phyloP scores from a whole-genome alignment of 768 basidiomycete species.

The Lyophyllum semitale region DNA sequence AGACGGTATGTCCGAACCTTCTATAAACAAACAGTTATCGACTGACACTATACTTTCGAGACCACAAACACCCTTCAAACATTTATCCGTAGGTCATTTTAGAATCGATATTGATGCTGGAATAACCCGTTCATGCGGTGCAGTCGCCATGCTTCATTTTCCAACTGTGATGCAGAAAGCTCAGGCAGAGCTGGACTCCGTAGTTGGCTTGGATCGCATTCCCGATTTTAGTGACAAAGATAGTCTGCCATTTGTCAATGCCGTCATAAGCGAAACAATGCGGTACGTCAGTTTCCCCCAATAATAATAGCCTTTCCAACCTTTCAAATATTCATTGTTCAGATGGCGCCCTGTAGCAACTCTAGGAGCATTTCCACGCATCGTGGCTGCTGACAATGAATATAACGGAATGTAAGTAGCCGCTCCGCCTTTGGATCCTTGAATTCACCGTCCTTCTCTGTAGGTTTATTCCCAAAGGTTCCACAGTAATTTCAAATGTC shows the following conservation, averaged over 20 bases:
- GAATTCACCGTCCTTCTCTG: neutral
- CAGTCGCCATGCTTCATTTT: conserved; percentile 16
- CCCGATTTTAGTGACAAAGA: conserved; percentile 14
- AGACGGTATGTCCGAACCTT: conserved; percentile 34
- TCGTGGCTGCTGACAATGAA: conserved; percentile 12
- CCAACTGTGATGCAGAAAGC: conserved; percentile 24
- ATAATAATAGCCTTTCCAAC: neutral
- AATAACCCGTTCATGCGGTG: too few relatives aligned
- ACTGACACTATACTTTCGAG: conserved; percentile 17
- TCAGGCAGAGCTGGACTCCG: conserved; percentile 16
- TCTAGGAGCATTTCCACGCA: conserved; percentile 15
- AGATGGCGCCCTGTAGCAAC: conserved; percentile 17
- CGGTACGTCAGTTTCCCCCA: conserved; percentile 3
- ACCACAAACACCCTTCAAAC: conserved; percentile 31
- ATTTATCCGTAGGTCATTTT: conserved; percentile 33
- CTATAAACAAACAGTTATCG: too few relatives aligned
- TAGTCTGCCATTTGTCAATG: conserved; percentile 16
- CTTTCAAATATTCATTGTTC: neutral
- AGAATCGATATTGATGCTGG: too few relatives aligned
- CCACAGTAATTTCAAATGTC: conserved; percentile 13
- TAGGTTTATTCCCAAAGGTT: conserved; percentile 15
- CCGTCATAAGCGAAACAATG: conserved; percentile 16
- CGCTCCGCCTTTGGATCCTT: neutral
- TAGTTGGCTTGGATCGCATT: conserved; percentile 10
- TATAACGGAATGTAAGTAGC: conserved; percentile 12